Evolutionary conservation across 2,329 filamentous ascomycete species (phyloP), one percentile per base, ranked within the genome.

Genomic region (Laburnicola sp.): DNA sequence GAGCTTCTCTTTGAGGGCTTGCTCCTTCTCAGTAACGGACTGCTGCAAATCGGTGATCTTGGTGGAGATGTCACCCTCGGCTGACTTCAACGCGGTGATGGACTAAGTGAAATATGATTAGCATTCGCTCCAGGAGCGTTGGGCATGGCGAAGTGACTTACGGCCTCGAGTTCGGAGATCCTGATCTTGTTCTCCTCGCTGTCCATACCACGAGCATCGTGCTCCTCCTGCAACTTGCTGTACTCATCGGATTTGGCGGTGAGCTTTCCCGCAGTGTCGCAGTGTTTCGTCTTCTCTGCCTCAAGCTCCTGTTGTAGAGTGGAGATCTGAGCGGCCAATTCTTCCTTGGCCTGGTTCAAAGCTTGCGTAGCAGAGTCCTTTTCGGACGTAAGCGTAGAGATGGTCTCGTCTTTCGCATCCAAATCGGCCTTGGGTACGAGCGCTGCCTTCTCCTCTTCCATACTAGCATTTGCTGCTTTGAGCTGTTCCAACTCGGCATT

Each of bases 161-260:
- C 57, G 4, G 57, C 50, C 34, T 68, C 60, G n/a, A 69, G 59
- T 48, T 69, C 62, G 26, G 61, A 50, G 26, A 66, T 63, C 54
- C 62, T 65, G 45, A 51, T 57, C 39, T 57, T 54, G 23, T 64
- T 60, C 21, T 50, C 58, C 27, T 66, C 63, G 31, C 56, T 57
- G 11, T 58, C 58, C 48, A 49, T 23, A 36, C 57, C 55, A 31
- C 59, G 57, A 28, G 54, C 57, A 38, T 57, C 52, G 48, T 58
- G 51, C 41, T 62, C 62, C 22, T 61, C 50, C 22, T 56, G 50
- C 16, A 62, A 54, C 51, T 58, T 63, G 52, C 49, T 59, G 54
- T 60, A 56, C 32, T 48, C 62, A 40, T 60, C 56, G 16, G 51
- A 51, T 36, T 59, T 54, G 34, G 54, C 51, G 26, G 48, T 48